phyloP scores from a whole-genome alignment of 148 eudicot genomes.

The Rhododendron simsii region DNA sequence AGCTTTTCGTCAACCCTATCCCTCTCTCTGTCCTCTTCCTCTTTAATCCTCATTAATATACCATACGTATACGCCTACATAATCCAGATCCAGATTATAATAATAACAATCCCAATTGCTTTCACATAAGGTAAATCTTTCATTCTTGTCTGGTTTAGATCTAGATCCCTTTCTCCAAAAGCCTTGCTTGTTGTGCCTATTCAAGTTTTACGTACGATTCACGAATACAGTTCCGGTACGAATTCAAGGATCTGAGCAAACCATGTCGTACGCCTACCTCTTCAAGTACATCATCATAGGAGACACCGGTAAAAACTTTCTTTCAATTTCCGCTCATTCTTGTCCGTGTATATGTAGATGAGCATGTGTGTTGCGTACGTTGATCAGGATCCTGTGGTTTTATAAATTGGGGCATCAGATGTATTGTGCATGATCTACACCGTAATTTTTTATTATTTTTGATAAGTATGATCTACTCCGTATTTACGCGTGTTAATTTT shows the following conservation, averaged over 20 bases:
- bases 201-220: not conserved
- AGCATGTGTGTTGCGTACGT: not conserved
- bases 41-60: not conserved
- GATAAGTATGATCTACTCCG: not conserved
- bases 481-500: not conserved
- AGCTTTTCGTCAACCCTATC: not conserved
- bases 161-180: not conserved
- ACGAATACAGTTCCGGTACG: not conserved
- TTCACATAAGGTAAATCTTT: not conserved
- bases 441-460: too few species aligned
- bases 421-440: not conserved
- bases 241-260: constrained; percentile 6
- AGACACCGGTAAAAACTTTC: constrained; percentile 51
- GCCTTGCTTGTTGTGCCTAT: not conserved
- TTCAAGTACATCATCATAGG: constrained; percentile 93
- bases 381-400: not conserved
- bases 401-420: not conserved
- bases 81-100: not conserved
- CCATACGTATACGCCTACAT: not conserved
- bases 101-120: not conserved
- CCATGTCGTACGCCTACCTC: constrained; percentile 85
- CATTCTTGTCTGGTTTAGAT: not conserved
- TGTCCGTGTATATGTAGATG: not conserved
- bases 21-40: not conserved
- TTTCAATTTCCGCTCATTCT: not conserved